Evolutionary conservation across 306 rosid genomes (phyloP).

Genomic region (Inga leiocalycina): DNA sequence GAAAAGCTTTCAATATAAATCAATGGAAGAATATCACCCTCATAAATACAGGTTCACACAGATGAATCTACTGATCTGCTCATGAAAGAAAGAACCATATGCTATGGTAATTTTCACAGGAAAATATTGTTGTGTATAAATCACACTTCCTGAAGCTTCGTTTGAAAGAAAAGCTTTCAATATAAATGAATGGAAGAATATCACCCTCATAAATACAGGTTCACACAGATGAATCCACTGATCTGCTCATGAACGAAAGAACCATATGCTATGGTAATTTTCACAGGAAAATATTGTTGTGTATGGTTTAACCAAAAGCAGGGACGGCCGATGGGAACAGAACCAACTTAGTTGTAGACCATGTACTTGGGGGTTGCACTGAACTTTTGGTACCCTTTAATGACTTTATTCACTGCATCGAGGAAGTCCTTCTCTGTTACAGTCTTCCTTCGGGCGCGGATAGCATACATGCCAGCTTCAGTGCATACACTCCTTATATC

Average conservation of each 20-base stretch:
- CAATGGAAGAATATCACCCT: conserved; percentile 1
- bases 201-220: conserved; percentile 18
- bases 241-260: conserved; percentile 12
- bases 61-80: conserved; percentile 29
- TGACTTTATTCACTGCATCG: conserved; percentile 97
- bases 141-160: neutral
- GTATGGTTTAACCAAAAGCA: conserved; percentile 30
- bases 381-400: conserved; percentile 98
- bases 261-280: conserved; percentile 23
- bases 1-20: neutral
- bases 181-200: neutral
- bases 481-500: conserved; percentile 98
- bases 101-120: conserved; percentile 24
- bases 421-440: conserved; percentile 99
- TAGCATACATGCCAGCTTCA: conserved; percentile 99
- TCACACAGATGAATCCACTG: conserved; percentile 30
- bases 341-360: conserved; percentile 83
- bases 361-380: conserved; percentile 98
- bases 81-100: conserved; percentile 8
- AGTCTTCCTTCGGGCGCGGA: conserved; percentile 96
- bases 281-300: conserved; percentile 15
- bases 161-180: too few species aligned
- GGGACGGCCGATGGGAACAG: conserved; percentile 8
- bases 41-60: conserved; percentile 29
- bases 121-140: conserved; percentile 9